These are phyloP conservation scores for Citrus maxima DNA, from an alignment of 345 rosid species.

Conservation along the genomic window DNA sequence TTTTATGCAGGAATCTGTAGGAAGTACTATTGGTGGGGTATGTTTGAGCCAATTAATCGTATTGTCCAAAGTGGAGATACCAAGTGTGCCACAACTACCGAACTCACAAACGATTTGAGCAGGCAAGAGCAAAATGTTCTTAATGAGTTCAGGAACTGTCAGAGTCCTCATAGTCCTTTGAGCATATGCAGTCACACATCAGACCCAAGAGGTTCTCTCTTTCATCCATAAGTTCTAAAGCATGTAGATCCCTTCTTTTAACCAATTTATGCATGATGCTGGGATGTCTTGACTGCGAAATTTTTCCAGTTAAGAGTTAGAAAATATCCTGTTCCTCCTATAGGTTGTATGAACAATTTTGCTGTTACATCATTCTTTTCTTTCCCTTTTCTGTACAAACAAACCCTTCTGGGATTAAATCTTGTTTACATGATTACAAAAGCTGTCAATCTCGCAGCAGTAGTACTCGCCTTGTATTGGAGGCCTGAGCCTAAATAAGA, in stretches of 20 bases:
- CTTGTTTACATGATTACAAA: background rate
- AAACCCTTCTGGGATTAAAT: background rate
- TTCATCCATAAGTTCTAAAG: background rate
- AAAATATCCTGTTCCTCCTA: background rate
- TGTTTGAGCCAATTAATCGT: background rate
- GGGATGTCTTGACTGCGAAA: background rate
- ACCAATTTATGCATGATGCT: no score
- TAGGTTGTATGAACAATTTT: background rate
- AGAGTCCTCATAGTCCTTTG: background rate
- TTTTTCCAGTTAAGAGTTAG: background rate
- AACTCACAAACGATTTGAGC: background rate
- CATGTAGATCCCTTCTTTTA: no score
- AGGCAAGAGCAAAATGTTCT: background rate
- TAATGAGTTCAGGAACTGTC: accelerated
- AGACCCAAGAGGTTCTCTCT: background rate
- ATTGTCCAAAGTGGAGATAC: background rate
- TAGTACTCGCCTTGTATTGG: background rate
- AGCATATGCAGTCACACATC: background rate
- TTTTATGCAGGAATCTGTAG: slow-evolving; percentile 12
- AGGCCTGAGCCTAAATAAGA: background rate
- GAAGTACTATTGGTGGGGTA: slow-evolving; percentile 22
- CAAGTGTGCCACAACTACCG: background rate
- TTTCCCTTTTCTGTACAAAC: background rate
- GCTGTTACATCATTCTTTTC: background rate
- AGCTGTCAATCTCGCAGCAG: background rate